Evolutionary conservation across 2,329 filamentous ascomycete genomes (phyloP).

Genomic region (Xylaria sp.): DNA sequence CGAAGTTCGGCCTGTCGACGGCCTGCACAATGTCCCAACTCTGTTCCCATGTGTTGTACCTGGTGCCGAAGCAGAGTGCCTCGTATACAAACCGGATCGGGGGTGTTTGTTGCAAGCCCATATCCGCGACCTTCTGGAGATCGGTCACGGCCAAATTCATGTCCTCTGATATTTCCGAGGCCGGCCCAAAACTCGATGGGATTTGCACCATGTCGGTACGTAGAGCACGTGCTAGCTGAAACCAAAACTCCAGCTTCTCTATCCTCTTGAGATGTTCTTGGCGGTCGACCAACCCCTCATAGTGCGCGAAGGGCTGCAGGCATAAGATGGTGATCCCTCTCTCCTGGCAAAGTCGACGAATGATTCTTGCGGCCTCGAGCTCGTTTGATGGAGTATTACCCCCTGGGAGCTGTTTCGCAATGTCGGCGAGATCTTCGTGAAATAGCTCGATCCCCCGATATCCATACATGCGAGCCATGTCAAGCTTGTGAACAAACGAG

Average conservation of each 20-base stretch:
- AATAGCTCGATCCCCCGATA: constrained; percentile 80
- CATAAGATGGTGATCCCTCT: constrained; percentile 69
- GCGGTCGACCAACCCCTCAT: constrained; percentile 76
- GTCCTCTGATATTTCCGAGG: constrained; percentile 56
- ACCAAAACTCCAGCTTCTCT: constrained; percentile 74
- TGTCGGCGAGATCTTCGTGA: constrained; percentile 76
- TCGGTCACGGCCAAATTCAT: constrained; percentile 69
- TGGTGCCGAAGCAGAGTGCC: constrained; percentile 76
- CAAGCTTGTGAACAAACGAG: constrained; percentile 72
- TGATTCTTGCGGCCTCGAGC: constrained; percentile 66
- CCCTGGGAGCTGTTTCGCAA: constrained; percentile 60
- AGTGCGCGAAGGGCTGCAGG: constrained; percentile 81
- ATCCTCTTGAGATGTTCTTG: constrained; percentile 65
- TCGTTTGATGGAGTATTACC: constrained; percentile 57
- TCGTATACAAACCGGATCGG: constrained; percentile 78
- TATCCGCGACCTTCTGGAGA: constrained; percentile 71
- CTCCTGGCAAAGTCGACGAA: constrained; percentile 66
- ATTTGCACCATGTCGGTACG: constrained; percentile 78
- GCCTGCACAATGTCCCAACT: constrained; percentile 74
- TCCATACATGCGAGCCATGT: constrained; percentile 71
- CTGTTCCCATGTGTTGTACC: constrained; percentile 75
- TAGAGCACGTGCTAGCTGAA: constrained; percentile 70
- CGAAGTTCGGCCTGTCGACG: constrained; percentile 77
- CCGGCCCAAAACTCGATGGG: constrained; percentile 74
- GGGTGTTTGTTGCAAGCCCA: constrained; percentile 67